These are phyloP conservation scores for Linum usitatissimum DNA, from an alignment of 345 rosid genomes.

Conservation along the genomic window DNA sequence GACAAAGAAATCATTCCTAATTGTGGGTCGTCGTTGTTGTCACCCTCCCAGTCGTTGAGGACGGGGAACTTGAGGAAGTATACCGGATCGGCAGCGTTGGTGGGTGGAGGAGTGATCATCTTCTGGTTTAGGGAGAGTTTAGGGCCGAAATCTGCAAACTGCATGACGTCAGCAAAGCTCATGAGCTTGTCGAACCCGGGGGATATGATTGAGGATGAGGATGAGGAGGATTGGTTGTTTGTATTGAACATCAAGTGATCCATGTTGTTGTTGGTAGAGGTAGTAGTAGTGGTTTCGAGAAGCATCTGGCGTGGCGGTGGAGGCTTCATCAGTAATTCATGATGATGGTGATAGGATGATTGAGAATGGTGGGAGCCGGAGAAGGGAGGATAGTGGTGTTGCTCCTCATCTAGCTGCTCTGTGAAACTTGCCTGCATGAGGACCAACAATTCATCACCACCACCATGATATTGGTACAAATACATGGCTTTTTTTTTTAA, in stretches of 20 bases:
- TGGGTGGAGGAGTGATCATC: constrained; percentile 24
- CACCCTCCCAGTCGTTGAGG: constrained; percentile 37
- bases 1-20: constrained; percentile 7
- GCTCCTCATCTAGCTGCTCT: constrained; percentile 6
- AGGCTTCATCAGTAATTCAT: constrained; percentile 15
- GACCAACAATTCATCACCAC: background rate
- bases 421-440: constrained; percentile 37
- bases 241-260: constrained; percentile 47
- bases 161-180: constrained; percentile 86
- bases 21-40: constrained; percentile 25
- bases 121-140: constrained; percentile 55
- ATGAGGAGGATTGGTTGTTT: constrained; percentile 18
- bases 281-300: constrained; percentile 23
- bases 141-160: constrained; percentile 76
- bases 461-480: background rate
- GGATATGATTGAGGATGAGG: constrained; percentile 32
- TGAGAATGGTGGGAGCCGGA: background rate
- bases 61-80: constrained; percentile 85
- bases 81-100: constrained; percentile 63
- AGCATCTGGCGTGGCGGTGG: background rate
- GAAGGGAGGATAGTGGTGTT: constrained; percentile 32
- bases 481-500: constrained; percentile 12
- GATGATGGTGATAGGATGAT: background rate
- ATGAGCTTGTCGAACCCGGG: constrained; percentile 34
- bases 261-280: constrained; percentile 33